These are phyloP conservation scores for Capronia americana DNA, from an alignment of 2,329 filamentous ascomycete species.

Conservation along the genomic window DNA sequence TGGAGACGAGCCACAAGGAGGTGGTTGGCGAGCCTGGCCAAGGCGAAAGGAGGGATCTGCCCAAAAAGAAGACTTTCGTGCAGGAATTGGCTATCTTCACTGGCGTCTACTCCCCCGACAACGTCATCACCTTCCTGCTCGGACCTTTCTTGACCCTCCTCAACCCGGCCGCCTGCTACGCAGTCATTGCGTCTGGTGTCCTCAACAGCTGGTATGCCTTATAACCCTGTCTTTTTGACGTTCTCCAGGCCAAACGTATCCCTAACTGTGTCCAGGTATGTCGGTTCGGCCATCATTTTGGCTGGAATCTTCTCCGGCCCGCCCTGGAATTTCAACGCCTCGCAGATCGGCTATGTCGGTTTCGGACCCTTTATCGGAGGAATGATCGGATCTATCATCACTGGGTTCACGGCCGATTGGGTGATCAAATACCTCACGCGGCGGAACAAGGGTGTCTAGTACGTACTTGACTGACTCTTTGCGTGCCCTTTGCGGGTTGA, in stretches of 20 bases:
- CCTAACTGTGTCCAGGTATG: conserved; percentile 25
- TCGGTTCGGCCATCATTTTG: conserved; percentile 40
- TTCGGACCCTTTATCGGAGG: conserved; percentile 33
- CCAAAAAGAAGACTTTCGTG: conserved; percentile 34
- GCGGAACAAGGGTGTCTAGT: conserved; percentile 51
- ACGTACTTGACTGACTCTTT: conserved; percentile 27
- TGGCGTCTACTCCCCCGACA: conserved; percentile 34
- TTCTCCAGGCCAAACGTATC: not conserved
- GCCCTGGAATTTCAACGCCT: conserved; percentile 43
- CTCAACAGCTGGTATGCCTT: conserved; percentile 41
- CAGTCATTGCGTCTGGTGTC: conserved; percentile 31
- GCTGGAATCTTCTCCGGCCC: conserved; percentile 44
- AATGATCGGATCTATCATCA: conserved; percentile 47
- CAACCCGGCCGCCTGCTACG: conserved; percentile 42
- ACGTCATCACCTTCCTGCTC: conserved; percentile 40
- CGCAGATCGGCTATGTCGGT: conserved; percentile 41
- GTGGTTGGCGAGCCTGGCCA: conserved; percentile 22
- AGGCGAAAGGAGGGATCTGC: conserved; percentile 9
- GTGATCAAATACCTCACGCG: conserved; percentile 49
- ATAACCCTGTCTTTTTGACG: not conserved
- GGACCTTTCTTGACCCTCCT: conserved; percentile 44
- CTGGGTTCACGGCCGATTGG: conserved; percentile 44
- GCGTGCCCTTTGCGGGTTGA: not conserved
- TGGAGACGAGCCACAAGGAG: conserved; percentile 32
- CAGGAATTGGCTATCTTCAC: conserved; percentile 37